A percentile compares a stretch with the other conserved stretches of the same genome.
Conservation (phyloP, 2,329 filamentous ascomycete species). For the Gnomoniopsis sp. region DNA sequence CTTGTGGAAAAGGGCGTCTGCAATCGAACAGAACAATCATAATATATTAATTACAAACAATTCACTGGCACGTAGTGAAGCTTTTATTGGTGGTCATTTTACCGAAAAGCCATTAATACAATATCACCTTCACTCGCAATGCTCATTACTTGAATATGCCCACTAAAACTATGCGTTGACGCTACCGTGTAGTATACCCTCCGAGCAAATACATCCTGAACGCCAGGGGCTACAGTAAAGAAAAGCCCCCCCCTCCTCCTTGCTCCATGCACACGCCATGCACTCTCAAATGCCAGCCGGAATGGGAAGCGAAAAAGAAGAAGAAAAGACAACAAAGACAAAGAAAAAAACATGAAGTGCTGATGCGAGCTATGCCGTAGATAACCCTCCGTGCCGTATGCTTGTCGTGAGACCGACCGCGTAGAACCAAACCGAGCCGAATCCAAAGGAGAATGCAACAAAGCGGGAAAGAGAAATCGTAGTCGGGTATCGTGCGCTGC, state of each 20-base stretch:
- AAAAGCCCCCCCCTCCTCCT: not conserved
- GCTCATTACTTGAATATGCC: conserved; percentile 3
- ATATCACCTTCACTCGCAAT: not conserved
- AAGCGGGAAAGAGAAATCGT: not conserved
- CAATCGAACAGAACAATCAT: not conserved
- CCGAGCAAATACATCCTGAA: conserved; percentile 1
- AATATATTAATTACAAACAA: not conserved
- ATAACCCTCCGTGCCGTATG: conserved; percentile 7
- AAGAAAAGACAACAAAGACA: not conserved
- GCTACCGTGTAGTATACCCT: conserved; percentile 10
- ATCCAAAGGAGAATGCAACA: not conserved
- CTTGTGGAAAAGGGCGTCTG: not conserved
- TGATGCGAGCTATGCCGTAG: conserved; percentile 8
- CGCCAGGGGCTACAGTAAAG: not conserved
- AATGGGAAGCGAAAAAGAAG: not conserved
- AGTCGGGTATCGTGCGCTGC: conserved; percentile 10
- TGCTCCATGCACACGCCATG: conserved; percentile 3
- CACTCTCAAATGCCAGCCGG: not conserved
- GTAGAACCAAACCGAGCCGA: not conserved
- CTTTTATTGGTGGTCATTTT: too few relatives aligned
- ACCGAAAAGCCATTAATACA: not conserved
- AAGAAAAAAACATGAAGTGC: not conserved
- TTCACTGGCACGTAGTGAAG: not conserved
- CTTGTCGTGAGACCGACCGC: conserved; percentile 2
- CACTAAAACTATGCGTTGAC: conserved; percentile 13